Conservation (phyloP, 768 basidiomycete genomes). For the Scleroderma citrinum region DNA sequence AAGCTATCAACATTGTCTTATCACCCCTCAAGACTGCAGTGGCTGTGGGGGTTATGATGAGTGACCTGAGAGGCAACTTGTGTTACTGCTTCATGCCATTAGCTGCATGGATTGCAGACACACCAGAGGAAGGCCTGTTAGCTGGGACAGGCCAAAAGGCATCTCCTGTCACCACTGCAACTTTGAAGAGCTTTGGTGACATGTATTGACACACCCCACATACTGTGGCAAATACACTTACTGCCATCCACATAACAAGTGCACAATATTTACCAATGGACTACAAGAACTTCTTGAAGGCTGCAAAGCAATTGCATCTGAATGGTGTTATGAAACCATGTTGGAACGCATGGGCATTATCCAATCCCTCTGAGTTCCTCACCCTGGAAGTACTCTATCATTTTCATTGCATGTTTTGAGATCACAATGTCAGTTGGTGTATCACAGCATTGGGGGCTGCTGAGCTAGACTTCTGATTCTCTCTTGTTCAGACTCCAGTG, state of each 20-base stretch:
- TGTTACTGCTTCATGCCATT: conserved; percentile 15
- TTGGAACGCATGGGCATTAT: conserved; percentile 32
- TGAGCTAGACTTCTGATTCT: conserved; percentile 35
- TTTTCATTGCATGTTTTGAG: conserved; percentile 34
- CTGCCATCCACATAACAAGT: conserved; percentile 3
- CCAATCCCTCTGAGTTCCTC: conserved; percentile 29
- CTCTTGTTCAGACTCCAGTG: conserved; percentile 30
- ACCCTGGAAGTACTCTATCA: conserved; percentile 35
- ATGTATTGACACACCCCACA: conserved; percentile 19
- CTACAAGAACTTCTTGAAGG: conserved; percentile 3
- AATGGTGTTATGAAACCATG: conserved; percentile 19
- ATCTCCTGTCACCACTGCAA: conserved; percentile 28
- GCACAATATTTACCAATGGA: conserved; percentile 1
- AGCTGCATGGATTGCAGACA: conserved; percentile 21
- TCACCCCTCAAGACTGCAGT: conserved; percentile 13
- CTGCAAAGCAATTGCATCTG: background rate
- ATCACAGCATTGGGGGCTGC: conserved; percentile 21
- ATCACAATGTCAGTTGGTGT: conserved; percentile 36
- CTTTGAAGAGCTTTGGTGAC: conserved; percentile 26
- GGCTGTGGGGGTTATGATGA: conserved; percentile 14
- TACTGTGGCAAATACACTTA: conserved; percentile 20
- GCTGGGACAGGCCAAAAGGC: conserved; percentile 14
- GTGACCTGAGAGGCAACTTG: conserved; percentile 16
- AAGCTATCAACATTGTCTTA: conserved; percentile 13
- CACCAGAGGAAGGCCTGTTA: conserved; percentile 1